Percentiles rank a stretch among this genome's conserved stretches.
Conservation (phyloP, 140 eudicot genomes). For the Oenanthe javanica region DNA sequence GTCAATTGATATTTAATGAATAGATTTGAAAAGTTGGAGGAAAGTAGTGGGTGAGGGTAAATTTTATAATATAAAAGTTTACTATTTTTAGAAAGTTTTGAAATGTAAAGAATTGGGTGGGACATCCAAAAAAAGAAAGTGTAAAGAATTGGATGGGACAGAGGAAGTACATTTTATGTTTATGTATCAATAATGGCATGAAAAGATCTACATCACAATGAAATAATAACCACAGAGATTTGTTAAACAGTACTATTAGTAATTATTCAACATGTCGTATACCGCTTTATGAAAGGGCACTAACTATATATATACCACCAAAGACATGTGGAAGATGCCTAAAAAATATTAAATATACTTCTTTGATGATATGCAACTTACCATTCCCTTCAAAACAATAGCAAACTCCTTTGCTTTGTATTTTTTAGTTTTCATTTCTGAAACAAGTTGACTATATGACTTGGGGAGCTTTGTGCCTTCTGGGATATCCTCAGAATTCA, state of each 20-base stretch:
- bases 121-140: too few species aligned
- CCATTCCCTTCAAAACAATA: constrained; percentile 81
- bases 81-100: too few species aligned
- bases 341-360: neutral
- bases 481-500: constrained; percentile 72
- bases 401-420: constrained; percentile 84
- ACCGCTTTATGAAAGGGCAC: neutral
- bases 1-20: too few species aligned
- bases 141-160: too few species aligned
- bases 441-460: constrained; percentile 74
- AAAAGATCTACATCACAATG: neutral
- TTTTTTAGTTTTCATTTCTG: constrained; percentile 71
- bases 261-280: neutral
- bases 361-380: constrained; percentile 24
- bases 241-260: neutral
- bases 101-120: too few species aligned
- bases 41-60: too few species aligned
- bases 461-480: constrained; percentile 66
- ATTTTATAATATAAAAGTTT: too few species aligned
- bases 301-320: neutral
- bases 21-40: too few species aligned
- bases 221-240: neutral
- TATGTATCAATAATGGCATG: neutral
- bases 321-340: neutral
- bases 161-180: neutral